Evolutionary conservation across 2,329 filamentous ascomycete species (phyloP).

Genomic region (Rutstroemia sp.): DNA sequence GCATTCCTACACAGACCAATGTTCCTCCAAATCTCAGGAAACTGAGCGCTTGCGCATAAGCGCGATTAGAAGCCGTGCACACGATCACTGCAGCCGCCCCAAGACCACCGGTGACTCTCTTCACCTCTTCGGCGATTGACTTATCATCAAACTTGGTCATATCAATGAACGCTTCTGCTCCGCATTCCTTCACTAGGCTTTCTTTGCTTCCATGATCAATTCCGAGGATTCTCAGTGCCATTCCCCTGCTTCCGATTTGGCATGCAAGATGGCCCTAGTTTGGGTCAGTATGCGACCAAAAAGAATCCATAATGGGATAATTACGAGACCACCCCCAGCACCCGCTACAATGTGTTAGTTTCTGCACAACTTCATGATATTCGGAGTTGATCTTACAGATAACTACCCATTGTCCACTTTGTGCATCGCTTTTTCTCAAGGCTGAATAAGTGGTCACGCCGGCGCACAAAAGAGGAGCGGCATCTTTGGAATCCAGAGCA

Average conservation of each 20-base stretch:
- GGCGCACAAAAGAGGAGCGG: conserved; percentile 61
- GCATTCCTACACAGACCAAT: conserved; percentile 44
- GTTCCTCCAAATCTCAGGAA: conserved; percentile 43
- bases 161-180: conserved; percentile 60
- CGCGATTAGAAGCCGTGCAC: conserved; percentile 41
- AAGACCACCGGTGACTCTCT: conserved; percentile 46
- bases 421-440: conserved; percentile 51
- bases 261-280: conserved; percentile 48
- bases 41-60: conserved; percentile 40
- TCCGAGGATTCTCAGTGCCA: conserved; percentile 57
- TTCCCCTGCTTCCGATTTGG: conserved; percentile 52
- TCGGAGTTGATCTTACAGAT: conserved; percentile 21
- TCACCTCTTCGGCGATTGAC: conserved; percentile 46
- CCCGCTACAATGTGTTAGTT: conserved; percentile 33
- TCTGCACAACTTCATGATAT: conserved; percentile 6
- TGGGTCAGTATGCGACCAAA: background rate
- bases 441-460: conserved; percentile 62
- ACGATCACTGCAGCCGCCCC: conserved; percentile 55
- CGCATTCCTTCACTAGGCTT: conserved; percentile 47
- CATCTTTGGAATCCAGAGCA: conserved; percentile 47
- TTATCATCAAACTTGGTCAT: conserved; percentile 45
- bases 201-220: conserved; percentile 58
- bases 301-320: background rate
- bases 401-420: conserved; percentile 31
- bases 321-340: conserved; percentile 51